Conservation (phyloP, 2,329 filamentous ascomycete species). For the Zymoseptoria ardabiliae region DNA sequence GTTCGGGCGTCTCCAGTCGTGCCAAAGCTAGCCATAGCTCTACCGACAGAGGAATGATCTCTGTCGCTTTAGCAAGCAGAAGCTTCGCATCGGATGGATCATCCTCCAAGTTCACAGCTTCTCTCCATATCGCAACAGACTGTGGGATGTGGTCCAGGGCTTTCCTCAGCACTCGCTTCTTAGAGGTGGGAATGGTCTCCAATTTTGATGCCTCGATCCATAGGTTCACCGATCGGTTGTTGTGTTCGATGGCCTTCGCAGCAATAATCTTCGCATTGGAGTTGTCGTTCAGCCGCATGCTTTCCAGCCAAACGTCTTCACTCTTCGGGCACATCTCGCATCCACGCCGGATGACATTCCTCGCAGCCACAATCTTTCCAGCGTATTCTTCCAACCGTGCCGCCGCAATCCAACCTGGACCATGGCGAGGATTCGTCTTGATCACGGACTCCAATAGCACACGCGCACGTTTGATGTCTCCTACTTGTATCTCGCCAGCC, state of each 20-base stretch:
- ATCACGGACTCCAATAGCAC: conserved; percentile 93
- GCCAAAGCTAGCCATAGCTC: conserved; percentile 94
- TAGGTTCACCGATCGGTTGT: conserved; percentile 76
- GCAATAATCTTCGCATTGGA: conserved; percentile 95
- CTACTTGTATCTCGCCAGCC: conserved; percentile 75
- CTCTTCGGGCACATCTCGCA: conserved; percentile 88
- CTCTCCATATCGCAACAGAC: conserved; percentile 96
- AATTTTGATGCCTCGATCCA: conserved; percentile 96
- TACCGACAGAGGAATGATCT: conserved; percentile 87
- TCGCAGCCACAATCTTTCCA: conserved; percentile 81
- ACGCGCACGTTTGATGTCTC: conserved; percentile 89
- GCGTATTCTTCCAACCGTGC: conserved; percentile 87
- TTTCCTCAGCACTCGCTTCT: conserved; percentile 86
- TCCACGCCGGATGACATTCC: conserved; percentile 79
- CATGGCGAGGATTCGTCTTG: conserved; percentile 92
- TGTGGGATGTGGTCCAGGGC: conserved; percentile 89
- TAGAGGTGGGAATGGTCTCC: conserved; percentile 72
- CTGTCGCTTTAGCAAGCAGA: conserved; percentile 86
- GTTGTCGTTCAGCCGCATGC: conserved; percentile 80
- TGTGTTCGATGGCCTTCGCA: conserved; percentile 84
- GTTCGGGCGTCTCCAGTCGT: conserved; percentile 78
- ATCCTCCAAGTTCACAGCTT: conserved; percentile 90
- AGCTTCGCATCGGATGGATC: conserved; percentile 80
- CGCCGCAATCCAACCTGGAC: conserved; percentile 91
- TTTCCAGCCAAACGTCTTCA: conserved; percentile 93